Base-by-base conservation (phyloP, 257 asterid genomes). In the Haberlea rhodopensis region DNA sequence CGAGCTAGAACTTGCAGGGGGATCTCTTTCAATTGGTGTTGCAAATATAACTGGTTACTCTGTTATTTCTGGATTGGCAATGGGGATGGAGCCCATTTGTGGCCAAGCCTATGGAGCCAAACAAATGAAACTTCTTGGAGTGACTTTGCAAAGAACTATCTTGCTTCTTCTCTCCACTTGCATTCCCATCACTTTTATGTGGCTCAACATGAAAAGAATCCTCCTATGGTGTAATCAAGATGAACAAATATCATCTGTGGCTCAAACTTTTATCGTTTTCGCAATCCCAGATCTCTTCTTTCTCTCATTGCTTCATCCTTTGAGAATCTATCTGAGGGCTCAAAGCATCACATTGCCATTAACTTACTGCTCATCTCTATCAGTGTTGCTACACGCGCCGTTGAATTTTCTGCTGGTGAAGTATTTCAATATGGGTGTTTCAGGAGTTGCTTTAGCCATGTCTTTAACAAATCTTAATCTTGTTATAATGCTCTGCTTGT, bases 41-140 rank as follows among this genome's bases (percentile, higher is more conserved):
- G 96, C 98, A 1, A 91, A 91, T 73, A 91, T 91, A 53, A 91
- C 95, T 1, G 98, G 98, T 7, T 91, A 91, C 86, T 91, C 98
- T n/a, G 90, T 91, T 11, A 89, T 91, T 70, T 86, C 98, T 4
- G 98, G 99, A 19, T 66, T 92, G 6, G 97, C 99, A 24, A 87
- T 92, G 99, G 99, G 99, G 3, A 92, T 92, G 99, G 99, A 92
- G 76, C 97, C 99, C 28, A 87, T 92, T 9, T 89, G 97, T 63
- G 97, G 99, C 8, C 99, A 92, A 60, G 97, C 99, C 5, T 89
- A 79, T 64, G 99, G 99, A 2, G 96, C 96, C 9, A 89, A 84
- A 37, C 89, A 87, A 66, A 89, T 87, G 97, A 92, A 87, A 57
- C 89, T 89, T 43, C 77, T 92, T 1, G 99, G 99, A 10, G 78